Percentiles rank a stretch among this genome's conserved stretches.
These are phyloP conservation scores for Phytopythium mirpurense DNA, from an alignment of 352 stramenopile species.

Conservation along the genomic window DNA sequence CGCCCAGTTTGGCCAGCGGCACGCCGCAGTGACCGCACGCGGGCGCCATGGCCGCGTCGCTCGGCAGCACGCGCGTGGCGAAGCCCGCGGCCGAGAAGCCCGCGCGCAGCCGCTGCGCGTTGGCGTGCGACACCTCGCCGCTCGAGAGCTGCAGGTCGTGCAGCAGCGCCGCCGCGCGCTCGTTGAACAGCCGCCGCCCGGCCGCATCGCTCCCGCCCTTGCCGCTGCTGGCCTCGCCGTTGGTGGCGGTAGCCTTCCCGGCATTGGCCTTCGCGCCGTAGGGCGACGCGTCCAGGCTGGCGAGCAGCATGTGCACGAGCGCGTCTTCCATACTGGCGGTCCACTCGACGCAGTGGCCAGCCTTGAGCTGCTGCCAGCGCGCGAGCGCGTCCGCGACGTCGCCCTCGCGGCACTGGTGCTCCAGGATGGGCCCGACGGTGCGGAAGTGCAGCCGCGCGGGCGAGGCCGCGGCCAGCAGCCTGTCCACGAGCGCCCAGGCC, in stretches of 20 bases:
- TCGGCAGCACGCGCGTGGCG: conserved; percentile 23
- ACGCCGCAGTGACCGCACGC: conserved; percentile 36
- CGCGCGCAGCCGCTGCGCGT: conserved; percentile 32
- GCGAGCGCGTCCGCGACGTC: conserved; percentile 37
- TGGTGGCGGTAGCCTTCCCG: no score
- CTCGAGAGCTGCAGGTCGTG: conserved; percentile 49
- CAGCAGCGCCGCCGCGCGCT: conserved; percentile 56
- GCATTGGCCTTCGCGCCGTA: no score
- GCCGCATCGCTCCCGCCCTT: no score
- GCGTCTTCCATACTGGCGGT: conserved; percentile 68
- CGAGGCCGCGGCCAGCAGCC: conserved; percentile 20
- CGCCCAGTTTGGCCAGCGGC: conserved; percentile 35
- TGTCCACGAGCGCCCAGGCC: conserved; percentile 46
- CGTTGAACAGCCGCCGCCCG: conserved; percentile 13
- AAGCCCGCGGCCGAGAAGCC: conserved; percentile 37
- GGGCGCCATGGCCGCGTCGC: conserved; percentile 32
- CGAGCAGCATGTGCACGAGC: conserved; percentile 61
- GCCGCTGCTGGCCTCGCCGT: no score
- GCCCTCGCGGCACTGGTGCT: conserved; percentile 38
- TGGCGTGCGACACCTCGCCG: conserved; percentile 46
- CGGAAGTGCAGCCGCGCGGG: conserved; percentile 57
- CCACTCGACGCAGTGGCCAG: conserved; percentile 50
- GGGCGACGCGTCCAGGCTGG: no score
- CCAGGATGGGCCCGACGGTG: conserved; percentile 53
- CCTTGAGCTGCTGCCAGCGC: conserved; percentile 55